Base-by-base conservation (phyloP, 352 stramenopile genomes). In the Aphanomyces cochlioides region DNA sequence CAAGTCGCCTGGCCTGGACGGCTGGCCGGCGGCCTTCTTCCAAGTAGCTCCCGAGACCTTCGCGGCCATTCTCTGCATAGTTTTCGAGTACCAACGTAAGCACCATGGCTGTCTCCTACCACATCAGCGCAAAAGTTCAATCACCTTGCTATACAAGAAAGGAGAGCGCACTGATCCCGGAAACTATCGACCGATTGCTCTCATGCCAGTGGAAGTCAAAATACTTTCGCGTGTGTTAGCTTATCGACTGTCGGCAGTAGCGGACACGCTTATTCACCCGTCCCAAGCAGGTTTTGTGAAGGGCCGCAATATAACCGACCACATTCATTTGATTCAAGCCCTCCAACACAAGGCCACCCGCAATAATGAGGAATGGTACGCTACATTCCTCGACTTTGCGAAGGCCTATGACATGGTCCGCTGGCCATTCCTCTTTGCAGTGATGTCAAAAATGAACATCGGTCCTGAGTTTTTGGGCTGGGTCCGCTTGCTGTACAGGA, bases 351-450 rank as follows among this genome's bases (percentile, higher is more conserved):
- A 56, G 6, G 41, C 66, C n/a, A 71, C 65, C 1, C 10, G 12
- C 13, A 15, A 48, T 17, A 59, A 75, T 0, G 3, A 67, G 3
- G 58, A 71, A 8, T 56, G 47, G 6, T 56, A 66, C 21, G 74
- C 72, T 1, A 39, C 69, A 0, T 78, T 78, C 43, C 57, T 78
- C 19, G 69, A 76, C 47, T 76, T 76, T 28, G 63, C 66, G 10
- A 78, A 78, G 58, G 74, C 71, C 0, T 0, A 76, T 7, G 73
- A 73, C 56, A 70, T 71, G 13, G 74, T 79, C 28, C 13, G 56
- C 73, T 58, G 72, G 67, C 59, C 12, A 1, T 45, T 75, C 75
- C 47, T 77, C 41, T 41, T 64, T 7, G 39, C 60, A 1, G 56
- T 79, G 7, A 53, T 79, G 17, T 45, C 56, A 15, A 19, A 41